Base-by-base conservation (phyloP, 2,329 filamentous ascomycete genomes). In the Verticillium klebahnii region DNA sequence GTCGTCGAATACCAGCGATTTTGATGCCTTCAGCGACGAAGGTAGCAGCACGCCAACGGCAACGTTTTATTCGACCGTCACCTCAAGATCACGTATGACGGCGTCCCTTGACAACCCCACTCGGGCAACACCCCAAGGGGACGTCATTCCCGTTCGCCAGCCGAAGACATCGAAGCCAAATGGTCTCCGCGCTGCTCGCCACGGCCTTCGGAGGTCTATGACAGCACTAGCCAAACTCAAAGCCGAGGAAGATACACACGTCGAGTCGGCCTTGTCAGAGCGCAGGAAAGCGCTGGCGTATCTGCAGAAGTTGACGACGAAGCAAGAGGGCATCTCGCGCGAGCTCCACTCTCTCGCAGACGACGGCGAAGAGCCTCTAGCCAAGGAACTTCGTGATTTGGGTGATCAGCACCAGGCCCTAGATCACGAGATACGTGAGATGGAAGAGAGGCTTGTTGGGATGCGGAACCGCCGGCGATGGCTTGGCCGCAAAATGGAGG, bases 151-250 rank as follows among this genome's bases (percentile, higher is more conserved):
- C 1, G 82, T 87, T 40, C 82, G 82, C 32, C 86, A 89, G 65
- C 86, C 86, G 0, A 77, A 77, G 34, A 65, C 67, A 17, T 67
- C 75, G 54, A 80, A 80, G 61, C 84, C 81, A 39, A 71, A 85
- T 9, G 83, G 87, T 0, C 77, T 93, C 15, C 80, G 81, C 32
- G 81, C 82, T 19, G 88, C 89, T 1, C 82, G 91, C n/a, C 80
- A 81, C 32, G 88, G 87, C 0, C 82, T 94, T 8, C 80, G 84
- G 17, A 81, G 80, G 58, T 82, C 85, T 57, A 89, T 93, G 72
- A 77, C 81, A 3, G 84, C 87, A 60, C 76, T 93, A 5, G 85
- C 85, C 0, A 81, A 82, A 9, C 75, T 93, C 31, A 92, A 92
- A 70, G 78, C 78, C 3, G 89, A 92, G 62, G 89, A 93, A 74